Evolutionary conservation across 495 filamentous ascomycete genomes (phyloP).

Genomic region (Sordaria brevicollis): DNA sequence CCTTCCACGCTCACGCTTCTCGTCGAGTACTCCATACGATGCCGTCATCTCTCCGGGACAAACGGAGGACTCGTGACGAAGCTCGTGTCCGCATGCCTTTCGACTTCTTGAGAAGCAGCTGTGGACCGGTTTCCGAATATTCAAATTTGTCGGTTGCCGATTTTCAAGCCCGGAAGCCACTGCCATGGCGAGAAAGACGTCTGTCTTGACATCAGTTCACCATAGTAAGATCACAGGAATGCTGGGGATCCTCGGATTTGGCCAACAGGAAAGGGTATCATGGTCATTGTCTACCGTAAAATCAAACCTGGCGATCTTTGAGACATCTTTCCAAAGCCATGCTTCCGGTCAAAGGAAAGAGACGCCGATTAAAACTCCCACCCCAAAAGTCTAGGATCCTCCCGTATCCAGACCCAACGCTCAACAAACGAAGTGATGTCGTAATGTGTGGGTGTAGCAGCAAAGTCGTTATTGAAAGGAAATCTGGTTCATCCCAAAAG

Average conservation of each 20-base stretch:
- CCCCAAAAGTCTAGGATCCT: not conserved
- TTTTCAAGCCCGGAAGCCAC: not conserved
- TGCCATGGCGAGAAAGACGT: not conserved
- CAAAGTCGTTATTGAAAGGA: constrained; percentile 23
- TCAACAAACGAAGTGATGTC: constrained; percentile 4
- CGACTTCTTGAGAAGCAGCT: not conserved
- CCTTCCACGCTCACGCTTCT: not conserved
- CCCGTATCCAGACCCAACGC: constrained; percentile 7
- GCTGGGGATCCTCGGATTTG: not conserved
- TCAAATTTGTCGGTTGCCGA: not conserved
- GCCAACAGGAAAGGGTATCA: not conserved
- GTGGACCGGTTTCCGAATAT: not conserved
- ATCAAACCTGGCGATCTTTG: not conserved
- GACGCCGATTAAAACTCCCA: not conserved
- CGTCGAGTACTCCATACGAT: not conserved
- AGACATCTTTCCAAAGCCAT: not conserved
- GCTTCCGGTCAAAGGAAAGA: not conserved
- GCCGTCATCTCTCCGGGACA: not conserved
- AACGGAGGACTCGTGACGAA: not conserved
- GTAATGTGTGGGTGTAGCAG: constrained; percentile 9
- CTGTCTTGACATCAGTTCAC: not conserved
- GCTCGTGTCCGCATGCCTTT: not conserved
- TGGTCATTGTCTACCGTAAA: not conserved
- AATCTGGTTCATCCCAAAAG: constrained; percentile 25
- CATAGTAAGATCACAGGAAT: not conserved